Evolutionary conservation across 129 eudicot genomes (phyloP).

Genomic region (Gnaphalium uliginosum): DNA sequence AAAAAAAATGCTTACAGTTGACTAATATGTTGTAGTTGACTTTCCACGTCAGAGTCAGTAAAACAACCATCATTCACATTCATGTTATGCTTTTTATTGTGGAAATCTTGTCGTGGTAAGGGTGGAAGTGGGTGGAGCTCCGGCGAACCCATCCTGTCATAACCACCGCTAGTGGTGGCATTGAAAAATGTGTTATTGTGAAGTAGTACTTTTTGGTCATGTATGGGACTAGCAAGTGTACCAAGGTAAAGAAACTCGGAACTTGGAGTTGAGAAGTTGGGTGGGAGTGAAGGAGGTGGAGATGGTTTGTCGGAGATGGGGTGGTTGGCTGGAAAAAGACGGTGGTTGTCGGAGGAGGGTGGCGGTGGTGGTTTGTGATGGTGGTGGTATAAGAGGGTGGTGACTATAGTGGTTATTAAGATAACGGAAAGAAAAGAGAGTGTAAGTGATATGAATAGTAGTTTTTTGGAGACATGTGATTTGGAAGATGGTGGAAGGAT

Average conservation of each 20-base stretch:
- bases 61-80: conserved; percentile 3
- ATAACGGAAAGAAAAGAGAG: conserved; percentile 44
- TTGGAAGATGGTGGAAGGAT: conserved; percentile 53
- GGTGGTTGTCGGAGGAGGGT: conserved; percentile 42
- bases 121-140: conserved; percentile 96
- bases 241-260: conserved; percentile 80
- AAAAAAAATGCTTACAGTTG: neutral
- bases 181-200: conserved; percentile 19
- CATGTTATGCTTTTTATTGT: neutral
- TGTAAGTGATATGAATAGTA: conserved; percentile 47
- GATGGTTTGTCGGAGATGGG: conserved; percentile 53
- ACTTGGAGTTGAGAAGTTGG: conserved; percentile 41
- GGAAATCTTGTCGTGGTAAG: conserved; percentile 50
- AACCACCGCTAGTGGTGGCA: conserved; percentile 15
- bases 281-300: conserved; percentile 41
- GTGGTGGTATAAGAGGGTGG: conserved; percentile 44
- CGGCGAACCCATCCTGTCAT: conserved; percentile 67
- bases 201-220: conserved; percentile 6
- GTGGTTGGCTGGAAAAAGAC: conserved; percentile 47
- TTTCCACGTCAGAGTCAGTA: conserved; percentile 34
- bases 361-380: conserved; percentile 26
- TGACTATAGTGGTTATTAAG: conserved; percentile 31
- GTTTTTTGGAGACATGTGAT: conserved; percentile 43
- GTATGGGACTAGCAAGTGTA: conserved; percentile 43
- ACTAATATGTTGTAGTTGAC: neutral